Base-by-base conservation (phyloP, 768 basidiomycete genomes). In the Boletus huronensis region DNA sequence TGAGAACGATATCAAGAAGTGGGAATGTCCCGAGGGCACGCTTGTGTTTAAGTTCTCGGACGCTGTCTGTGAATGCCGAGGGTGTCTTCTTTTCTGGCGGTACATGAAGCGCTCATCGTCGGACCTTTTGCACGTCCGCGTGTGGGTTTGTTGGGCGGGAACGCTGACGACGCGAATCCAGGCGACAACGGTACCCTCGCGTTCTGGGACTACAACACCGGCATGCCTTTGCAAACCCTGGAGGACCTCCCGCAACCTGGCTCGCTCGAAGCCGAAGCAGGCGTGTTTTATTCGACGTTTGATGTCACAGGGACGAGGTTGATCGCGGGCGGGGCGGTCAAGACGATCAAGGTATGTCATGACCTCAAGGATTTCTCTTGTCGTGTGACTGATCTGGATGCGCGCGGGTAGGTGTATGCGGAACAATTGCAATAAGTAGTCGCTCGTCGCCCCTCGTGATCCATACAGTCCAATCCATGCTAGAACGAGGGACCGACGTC, bases 1-100 rank as follows among this genome's bases (percentile, higher is more conserved):
- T n/a, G 97, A 95, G 0, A 98, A 98, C 77, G 98, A 98, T 71
- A 98, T 99, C 76, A 99, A 99, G 69, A 98, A 98, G 71, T 99
- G 96, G 96, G 96, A 96, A 64, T 98, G 93, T 63, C 97, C 97
- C 6, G 93, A 98, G 59, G 97, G 97, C 43, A 71, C 83, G 3
- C 98, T 99, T 60, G 96, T 98, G 3, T 92, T 90, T 79, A 99
- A 98, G 74, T 97, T 98, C 70, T 78, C 83, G 41, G 97, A 94
- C 93, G 6, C 66, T 98, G 53, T 85, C 87, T 13, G 90, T 98
- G 62, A 99, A 98, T 63, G 77, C 90, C 35, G 97, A 99, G 59
- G 95, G 96, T 36, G 97, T 98, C 32, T 86, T 98, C 71, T 98
- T 97, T 75, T 96, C 94, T 8, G 97, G 96, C 53, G 95, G 93